Percentiles rank a stretch among this genome's conserved stretches.
Conservation (phyloP, 1,284 basidiomycete species). For the Cutaneotrichosporon curvatum region DNA sequence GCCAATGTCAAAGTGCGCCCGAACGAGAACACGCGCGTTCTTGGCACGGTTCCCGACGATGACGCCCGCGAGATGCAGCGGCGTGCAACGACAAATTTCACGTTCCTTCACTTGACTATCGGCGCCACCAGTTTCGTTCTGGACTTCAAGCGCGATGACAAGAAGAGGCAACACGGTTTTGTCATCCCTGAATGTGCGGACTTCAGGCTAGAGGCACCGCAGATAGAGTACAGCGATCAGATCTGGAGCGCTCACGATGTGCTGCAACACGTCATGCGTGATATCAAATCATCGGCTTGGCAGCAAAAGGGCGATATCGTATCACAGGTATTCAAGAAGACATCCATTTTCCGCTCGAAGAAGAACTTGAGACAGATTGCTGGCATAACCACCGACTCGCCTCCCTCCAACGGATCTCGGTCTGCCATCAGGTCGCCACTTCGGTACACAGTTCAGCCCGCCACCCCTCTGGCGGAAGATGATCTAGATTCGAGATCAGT, state of each 20-base stretch:
- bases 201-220: constrained; percentile 51
- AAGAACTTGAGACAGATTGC: constrained; percentile 29
- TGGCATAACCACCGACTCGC: constrained; percentile 9
- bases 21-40: background rate
- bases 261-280: constrained; percentile 68
- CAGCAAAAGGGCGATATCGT: constrained; percentile 44
- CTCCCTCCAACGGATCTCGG: background rate
- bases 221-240: constrained; percentile 72
- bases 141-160: constrained; percentile 51
- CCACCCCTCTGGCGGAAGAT: constrained; percentile 10
- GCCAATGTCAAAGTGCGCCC: too few species aligned
- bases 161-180: constrained; percentile 46
- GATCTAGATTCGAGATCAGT: constrained; percentile 1
- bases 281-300: constrained; percentile 42
- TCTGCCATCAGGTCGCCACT: constrained; percentile 6
- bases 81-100: constrained; percentile 50
- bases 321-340: constrained; percentile 42
- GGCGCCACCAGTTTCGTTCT: constrained; percentile 51
- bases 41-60: constrained; percentile 28
- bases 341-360: constrained; percentile 34
- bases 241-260: constrained; percentile 81
- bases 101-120: constrained; percentile 73
- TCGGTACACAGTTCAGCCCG: constrained; percentile 10
- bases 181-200: constrained; percentile 45
- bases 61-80: constrained; percentile 46